A percentile compares a stretch with the other conserved stretches of the same genome.
phyloP scores from a whole-genome alignment of 2,329 filamentous ascomycete species.

The Exophiala xenobiotica region DNA sequence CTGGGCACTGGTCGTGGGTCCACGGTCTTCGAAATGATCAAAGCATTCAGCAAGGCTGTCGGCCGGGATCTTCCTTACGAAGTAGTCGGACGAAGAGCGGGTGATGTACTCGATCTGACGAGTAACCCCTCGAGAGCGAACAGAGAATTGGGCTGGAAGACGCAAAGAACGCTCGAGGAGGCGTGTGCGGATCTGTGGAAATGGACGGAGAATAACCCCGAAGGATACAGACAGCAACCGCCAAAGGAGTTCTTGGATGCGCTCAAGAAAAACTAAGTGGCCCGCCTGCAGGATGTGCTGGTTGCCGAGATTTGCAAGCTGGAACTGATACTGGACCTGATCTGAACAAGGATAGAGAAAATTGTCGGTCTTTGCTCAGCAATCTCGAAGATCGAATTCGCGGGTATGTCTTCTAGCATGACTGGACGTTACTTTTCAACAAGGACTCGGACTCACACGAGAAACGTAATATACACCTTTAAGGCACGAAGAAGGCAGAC shows the following conservation, averaged over 20 bases:
- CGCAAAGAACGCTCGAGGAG: conserved; percentile 83
- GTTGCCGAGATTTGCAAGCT: not conserved
- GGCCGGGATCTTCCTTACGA: conserved; percentile 84
- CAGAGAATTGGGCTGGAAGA: conserved; percentile 87
- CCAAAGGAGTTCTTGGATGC: conserved; percentile 74
- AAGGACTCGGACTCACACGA: no score
- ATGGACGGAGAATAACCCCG: conserved; percentile 96
- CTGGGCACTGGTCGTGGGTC: conserved; percentile 90
- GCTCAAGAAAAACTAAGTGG: conserved; percentile 46
- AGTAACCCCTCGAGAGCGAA: conserved; percentile 87
- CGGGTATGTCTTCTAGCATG: no score
- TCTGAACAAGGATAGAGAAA: no score
- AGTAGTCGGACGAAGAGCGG: conserved; percentile 75
- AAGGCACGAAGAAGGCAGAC: no score
- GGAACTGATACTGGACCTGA: no score
- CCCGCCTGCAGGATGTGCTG: not conserved
- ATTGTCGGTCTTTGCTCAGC: no score
- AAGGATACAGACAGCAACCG: conserved; percentile 90
- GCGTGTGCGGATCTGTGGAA: conserved; percentile 93
- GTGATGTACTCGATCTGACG: conserved; percentile 92
- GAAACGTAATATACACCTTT: no score
- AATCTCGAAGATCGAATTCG: no score
- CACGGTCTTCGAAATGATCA: conserved; percentile 97
- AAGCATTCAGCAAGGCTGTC: conserved; percentile 84
- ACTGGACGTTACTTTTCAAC: no score